A percentile compares a stretch with the other conserved stretches of the same genome.
Evolutionary conservation across 164 flowering plant genomes (phyloP).

Genomic region (Berberis thunbergii): DNA sequence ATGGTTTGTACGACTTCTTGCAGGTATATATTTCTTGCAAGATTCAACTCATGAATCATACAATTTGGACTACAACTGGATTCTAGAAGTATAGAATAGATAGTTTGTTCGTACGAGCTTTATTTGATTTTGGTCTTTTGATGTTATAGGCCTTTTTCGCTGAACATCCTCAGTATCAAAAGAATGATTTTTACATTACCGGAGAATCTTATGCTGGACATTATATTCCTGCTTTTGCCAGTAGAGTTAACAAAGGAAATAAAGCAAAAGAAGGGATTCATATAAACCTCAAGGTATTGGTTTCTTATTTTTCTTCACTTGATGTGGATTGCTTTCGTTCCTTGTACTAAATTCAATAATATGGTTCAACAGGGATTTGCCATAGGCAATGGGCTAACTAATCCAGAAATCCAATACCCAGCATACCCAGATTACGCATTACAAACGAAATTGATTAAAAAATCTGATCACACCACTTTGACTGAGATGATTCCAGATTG

Average conservation of each 20-base stretch:
- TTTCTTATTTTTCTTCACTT: background rate
- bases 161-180: slow-evolving; percentile 47
- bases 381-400: slow-evolving; percentile 77
- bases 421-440: slow-evolving; percentile 76
- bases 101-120: background rate
- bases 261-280: slow-evolving; percentile 63
- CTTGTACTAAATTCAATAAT: background rate
- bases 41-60: too few relatives aligned
- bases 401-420: slow-evolving; percentile 62
- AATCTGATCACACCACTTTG: slow-evolving; percentile 40
- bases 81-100: too few relatives aligned
- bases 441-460: slow-evolving; percentile 35
- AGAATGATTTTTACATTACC: slow-evolving; percentile 73
- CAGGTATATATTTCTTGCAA: slow-evolving; percentile 27
- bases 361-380: slow-evolving; percentile 63
- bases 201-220: slow-evolving; percentile 97
- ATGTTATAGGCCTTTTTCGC: slow-evolving; percentile 52
- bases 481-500: slow-evolving; percentile 39
- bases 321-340: background rate
- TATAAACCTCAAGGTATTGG: slow-evolving; percentile 59
- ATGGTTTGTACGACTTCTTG: slow-evolving; percentile 71
- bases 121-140: background rate
- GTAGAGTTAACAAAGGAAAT: slow-evolving; percentile 65
- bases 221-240: slow-evolving; percentile 78
- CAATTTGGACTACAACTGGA: too few relatives aligned